Evolutionary conservation across 1,139 yeast genomes (phyloP), one percentile per base, ranked within the genome.

Genomic region (Yamadazyma membranifaciens): DNA sequence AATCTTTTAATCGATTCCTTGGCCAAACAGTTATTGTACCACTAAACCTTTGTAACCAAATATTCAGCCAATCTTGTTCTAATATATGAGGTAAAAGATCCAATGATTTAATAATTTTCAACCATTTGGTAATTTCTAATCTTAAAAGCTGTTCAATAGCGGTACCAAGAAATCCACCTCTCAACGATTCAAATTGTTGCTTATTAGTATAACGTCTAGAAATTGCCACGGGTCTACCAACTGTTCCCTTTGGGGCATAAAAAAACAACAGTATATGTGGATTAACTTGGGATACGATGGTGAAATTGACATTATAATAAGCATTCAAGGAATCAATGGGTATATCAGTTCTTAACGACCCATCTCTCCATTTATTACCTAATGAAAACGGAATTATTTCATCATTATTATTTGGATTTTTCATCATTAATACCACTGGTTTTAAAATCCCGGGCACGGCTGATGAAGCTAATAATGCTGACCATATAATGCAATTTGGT

Each of bases 361-460:
- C 91, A 58, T 83, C 91, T 48, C 81, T 72, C 89, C 89, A 83
- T 55, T 80, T 80, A 51, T 75, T 80, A 0, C 94, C 94, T 50
- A 85, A 71, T 20, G 86, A 80, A 55, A 82, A 85, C 2, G 95
- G 92, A 2, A 72, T 68, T 6, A 83, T 71, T 34, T 61, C 51
- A 4, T 59, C 57, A 25, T 36, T 22, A 36, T 68, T 67, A 7
- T 64, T 62, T 4, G 72, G 67, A 36, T 73, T 73, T 50, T 82
- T 83, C 80, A 80, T 82, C 91, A 85, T 83, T 40, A 86, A 63
- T 5, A 83, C 88, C 24, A 85, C 92, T 0, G 95, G 95, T 46
- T 83, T 83, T 42, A 86, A 64, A n/a, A 86, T 83, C 0, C 94
- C 94, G 0, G 94, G 94, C 7, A 86, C 94, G 0, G 94, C 94